Conservation (phyloP, 345 rosid species). For the Ceriops zippeliana region DNA sequence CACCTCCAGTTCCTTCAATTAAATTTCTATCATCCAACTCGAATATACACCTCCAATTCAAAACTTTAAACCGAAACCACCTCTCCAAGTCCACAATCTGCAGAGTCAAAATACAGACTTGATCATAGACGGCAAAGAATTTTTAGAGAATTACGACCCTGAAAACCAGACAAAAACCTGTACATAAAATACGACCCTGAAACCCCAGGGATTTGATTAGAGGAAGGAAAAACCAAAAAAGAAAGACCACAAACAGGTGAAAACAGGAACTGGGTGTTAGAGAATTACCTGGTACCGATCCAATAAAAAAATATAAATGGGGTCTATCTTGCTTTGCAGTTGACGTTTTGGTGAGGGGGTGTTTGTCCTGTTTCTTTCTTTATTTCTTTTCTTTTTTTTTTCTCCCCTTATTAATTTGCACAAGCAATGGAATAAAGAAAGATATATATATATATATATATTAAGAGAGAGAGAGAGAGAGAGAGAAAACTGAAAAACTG, state of each 20-base stretch:
- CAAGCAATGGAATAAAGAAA: conserved; percentile 28
- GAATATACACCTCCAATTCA: conserved; percentile 2
- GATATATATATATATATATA: not conserved
- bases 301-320: conserved; percentile 16
- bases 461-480: conserved; percentile 3
- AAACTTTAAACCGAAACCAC: conserved; percentile 17
- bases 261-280: conserved; percentile 16
- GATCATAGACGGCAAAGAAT: conserved; percentile 13
- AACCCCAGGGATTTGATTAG: not conserved
- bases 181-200: not conserved
- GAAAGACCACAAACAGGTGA: not conserved
- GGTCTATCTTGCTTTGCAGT: not conserved
- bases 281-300: conserved; percentile 24
- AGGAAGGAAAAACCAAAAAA: not conserved
- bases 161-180: not conserved
- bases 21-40: conserved; percentile 23
- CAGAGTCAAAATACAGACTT: conserved; percentile 19
- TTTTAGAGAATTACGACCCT: not conserved
- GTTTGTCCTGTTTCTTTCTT: conserved; percentile 2
- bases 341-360: not conserved
- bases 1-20: conserved; percentile 16
- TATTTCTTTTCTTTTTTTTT: not conserved
- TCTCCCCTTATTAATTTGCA: conserved; percentile 17
- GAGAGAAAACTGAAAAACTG: conserved; percentile 1
- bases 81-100: conserved; percentile 26